A percentile compares a stretch with the other conserved stretches of the same genome.
phyloP scores from a whole-genome alignment of 768 basidiomycete species.

The Russula dissimulans region DNA sequence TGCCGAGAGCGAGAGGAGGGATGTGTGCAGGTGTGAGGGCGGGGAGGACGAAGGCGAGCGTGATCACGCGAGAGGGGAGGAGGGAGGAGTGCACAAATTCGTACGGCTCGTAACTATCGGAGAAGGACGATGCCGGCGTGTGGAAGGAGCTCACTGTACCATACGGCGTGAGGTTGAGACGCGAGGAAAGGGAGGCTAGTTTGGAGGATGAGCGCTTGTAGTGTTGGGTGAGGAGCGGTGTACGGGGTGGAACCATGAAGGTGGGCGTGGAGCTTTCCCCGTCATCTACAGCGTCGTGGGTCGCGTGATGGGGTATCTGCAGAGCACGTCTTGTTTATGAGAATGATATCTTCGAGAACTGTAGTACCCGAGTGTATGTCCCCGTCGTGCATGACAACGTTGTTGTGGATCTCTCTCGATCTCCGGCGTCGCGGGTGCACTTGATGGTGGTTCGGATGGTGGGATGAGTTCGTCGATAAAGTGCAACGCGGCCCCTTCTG shows the following conservation, averaged over 20 bases:
- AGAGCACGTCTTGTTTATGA: background rate
- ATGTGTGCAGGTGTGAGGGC: conserved; percentile 20
- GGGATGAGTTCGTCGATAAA: conserved; percentile 50
- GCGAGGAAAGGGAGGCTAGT: conserved; percentile 39
- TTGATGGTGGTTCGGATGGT: conserved; percentile 14
- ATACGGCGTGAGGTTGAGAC: conserved; percentile 29
- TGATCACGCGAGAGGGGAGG: conserved; percentile 41
- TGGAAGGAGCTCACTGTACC: conserved; percentile 62
- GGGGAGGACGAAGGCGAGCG: conserved; percentile 18
- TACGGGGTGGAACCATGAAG: conserved; percentile 20
- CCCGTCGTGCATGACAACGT: background rate
- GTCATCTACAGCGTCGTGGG: conserved; percentile 12
- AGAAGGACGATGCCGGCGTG: conserved; percentile 72
- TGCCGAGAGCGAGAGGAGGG: conserved; percentile 4
- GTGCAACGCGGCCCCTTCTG: conserved; percentile 37
- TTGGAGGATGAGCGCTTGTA: conserved; percentile 31
- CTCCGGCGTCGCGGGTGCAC: conserved; percentile 3
- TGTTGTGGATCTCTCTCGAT: background rate
- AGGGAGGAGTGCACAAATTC: conserved; percentile 44
- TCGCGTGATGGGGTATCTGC: background rate
- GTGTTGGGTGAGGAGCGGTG: conserved; percentile 24
- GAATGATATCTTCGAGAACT: background rate
- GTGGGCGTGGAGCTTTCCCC: background rate
- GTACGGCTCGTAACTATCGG: conserved; percentile 42
- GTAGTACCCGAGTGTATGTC: background rate